These are phyloP conservation scores for Ganoderma leucocontextum DNA, from an alignment of 1,284 basidiomycete genomes.

Conservation along the genomic window DNA sequence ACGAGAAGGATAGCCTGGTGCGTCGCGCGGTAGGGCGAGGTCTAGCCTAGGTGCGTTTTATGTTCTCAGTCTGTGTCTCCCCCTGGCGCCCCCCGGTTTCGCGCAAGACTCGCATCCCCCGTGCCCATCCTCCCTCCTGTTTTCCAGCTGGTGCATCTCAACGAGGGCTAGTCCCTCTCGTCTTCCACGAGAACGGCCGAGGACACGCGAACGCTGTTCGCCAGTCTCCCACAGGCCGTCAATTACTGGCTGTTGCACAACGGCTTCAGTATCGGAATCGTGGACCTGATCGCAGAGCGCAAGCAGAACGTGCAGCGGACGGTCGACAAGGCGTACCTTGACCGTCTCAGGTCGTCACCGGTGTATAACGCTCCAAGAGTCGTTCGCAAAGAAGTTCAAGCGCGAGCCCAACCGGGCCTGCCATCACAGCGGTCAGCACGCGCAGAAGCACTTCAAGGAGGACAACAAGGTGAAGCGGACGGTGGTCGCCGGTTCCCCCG, in stretches of 20 bases:
- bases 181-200: constrained; percentile 98
- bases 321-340: constrained; percentile 83
- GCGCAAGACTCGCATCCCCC: too few species aligned
- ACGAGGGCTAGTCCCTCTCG: constrained; percentile 95
- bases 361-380: constrained; percentile 99
- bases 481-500: constrained; percentile 99
- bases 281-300: constrained; percentile 88
- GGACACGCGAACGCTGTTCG: constrained; percentile 92
- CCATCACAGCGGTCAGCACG: constrained; percentile 94
- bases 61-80: too few species aligned
- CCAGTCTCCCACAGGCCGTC: constrained; percentile 93
- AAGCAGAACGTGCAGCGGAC: constrained; percentile 80
- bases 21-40: too few species aligned
- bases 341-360: constrained; percentile 86
- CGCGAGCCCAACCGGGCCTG: constrained; percentile 94
- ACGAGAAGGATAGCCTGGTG: too few species aligned
- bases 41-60: too few species aligned
- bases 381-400: constrained; percentile 94
- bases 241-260: constrained; percentile 99
- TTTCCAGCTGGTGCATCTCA: constrained; percentile 94
- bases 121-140: too few species aligned
- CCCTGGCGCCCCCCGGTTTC: too few species aligned
- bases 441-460: constrained; percentile 95
- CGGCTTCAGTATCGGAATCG: constrained; percentile 98
- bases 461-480: constrained; percentile 99